These are phyloP conservation scores for Lipomyces starkeyi DNA, from an alignment of 805 yeast genomes.

Conservation along the genomic window DNA sequence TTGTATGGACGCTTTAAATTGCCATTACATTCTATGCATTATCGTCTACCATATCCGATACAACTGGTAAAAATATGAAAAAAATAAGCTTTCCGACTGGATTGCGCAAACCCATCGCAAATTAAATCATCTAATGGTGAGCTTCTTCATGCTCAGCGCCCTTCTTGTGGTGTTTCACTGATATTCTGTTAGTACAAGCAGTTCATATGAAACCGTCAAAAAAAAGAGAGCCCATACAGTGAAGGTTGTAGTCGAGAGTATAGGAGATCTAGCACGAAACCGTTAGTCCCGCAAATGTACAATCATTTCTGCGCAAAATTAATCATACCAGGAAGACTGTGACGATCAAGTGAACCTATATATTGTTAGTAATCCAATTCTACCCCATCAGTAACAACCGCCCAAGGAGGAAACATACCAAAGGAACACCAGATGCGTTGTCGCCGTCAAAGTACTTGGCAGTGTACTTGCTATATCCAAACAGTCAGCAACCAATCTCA, in stretches of 20 bases:
- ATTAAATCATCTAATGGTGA: slow-evolving; percentile 23
- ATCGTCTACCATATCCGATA: background rate
- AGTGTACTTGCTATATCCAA: slow-evolving; percentile 55
- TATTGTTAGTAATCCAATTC: background rate
- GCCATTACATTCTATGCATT: slow-evolving; percentile 1
- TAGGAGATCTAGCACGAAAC: slow-evolving; percentile 74
- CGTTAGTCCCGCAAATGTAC: background rate
- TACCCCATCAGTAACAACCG: slow-evolving; percentile 7
- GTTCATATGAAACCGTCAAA: background rate
- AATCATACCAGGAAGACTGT: slow-evolving; percentile 32
- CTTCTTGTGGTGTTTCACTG: slow-evolving; percentile 36
- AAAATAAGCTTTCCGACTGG: background rate
- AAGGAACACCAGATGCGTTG: slow-evolving; percentile 82
- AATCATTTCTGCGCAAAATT: slow-evolving; percentile 48
- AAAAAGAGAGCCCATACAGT: slow-evolving; percentile 46
- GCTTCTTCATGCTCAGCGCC: slow-evolving; percentile 19
- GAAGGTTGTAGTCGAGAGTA: slow-evolving; percentile 92
- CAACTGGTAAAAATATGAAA: background rate
- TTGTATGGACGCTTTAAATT: background rate
- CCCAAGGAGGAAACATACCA: slow-evolving; percentile 43
- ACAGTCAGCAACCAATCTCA: background rate
- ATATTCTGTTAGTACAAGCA: slow-evolving; percentile 1
- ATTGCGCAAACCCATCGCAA: background rate
- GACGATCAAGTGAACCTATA: slow-evolving; percentile 32
- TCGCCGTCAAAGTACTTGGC: slow-evolving; percentile 85